A percentile compares a stretch with the other conserved stretches of the same genome.
Conservation (phyloP, 78 protist species). For the Blattamonas nauphoetae region DNA sequence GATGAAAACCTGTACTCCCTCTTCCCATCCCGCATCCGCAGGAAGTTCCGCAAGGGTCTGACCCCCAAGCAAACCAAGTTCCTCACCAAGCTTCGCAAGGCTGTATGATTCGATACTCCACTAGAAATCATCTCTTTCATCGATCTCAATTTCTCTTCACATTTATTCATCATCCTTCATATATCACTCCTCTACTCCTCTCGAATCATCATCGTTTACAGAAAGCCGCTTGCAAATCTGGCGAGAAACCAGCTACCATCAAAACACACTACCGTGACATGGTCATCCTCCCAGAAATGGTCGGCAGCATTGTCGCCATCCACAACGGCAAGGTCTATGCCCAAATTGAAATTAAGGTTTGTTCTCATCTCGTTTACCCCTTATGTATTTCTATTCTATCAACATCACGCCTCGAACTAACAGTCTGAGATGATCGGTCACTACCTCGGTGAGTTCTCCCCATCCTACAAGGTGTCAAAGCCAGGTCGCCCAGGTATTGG, state of each 20-base stretch:
- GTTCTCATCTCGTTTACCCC: not conserved
- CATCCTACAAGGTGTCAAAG: conserved; percentile 92
- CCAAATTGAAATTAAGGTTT: conserved; percentile 87
- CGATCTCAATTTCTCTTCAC: not conserved
- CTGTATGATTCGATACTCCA: too few relatives aligned
- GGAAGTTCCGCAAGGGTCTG: conserved; percentile 82
- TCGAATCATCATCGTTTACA: too few relatives aligned
- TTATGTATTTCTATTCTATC: not conserved
- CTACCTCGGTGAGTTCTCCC: conserved; percentile 97
- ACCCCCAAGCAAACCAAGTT: conserved; percentile 65
- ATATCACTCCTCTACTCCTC: too few relatives aligned
- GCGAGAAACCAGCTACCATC: conserved; percentile 89
- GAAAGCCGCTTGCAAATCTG: conserved; percentile 55
- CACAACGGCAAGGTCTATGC: conserved; percentile 97
- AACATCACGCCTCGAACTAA: not conserved
- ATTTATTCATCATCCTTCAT: not conserved
- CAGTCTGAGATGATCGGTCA: conserved; percentile 97
- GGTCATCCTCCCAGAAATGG: conserved; percentile 98
- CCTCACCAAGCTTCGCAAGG: conserved; percentile 51
- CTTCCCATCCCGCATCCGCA: conserved; percentile 82
- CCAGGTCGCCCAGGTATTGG: conserved; percentile 99
- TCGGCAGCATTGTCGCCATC: conserved; percentile 93
- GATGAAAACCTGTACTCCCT: conserved; percentile 62
- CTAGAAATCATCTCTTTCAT: not conserved
- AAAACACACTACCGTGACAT: conserved; percentile 97